Base-by-base conservation (phyloP, 1,284 basidiomycete genomes). In the Melampsora larici-populina region DNA sequence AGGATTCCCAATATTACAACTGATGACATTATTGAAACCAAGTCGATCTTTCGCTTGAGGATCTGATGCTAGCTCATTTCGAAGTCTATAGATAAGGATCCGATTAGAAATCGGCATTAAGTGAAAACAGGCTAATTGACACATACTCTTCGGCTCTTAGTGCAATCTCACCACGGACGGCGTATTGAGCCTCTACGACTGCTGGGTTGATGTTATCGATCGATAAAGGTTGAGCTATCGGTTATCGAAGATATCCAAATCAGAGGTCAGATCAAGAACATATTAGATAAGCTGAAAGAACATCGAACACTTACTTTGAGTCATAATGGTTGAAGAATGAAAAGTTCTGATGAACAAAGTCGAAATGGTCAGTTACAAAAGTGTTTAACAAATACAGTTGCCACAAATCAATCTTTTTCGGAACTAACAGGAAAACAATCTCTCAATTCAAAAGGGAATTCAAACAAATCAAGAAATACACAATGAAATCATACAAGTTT, bases 1-100 rank as follows among this genome's bases (percentile, higher is more conserved):
- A 0, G 96, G 96, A 84, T 99, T 99, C 11, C 96, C 96, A 79
- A 99, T 99, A 86, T 99, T 99, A 80, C 94, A 93, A 31, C 90
- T 92, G 83, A 98, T 94, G 84, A 99, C 88, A 81, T 90, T 89
- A 83, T 90, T 88, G 84, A 98, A 99, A 29, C 94, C 93, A 24
- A 98, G 87, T 26, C 82, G 70, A 13, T 82, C 78, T 24, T 81
- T 81, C 8, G 82, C 79, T 29, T 86, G 86, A 5, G 67, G 67
- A 49, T 77, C 55, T 3, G 8, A 31, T 7, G 49, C 43, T 31
- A 77, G 43, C 29, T 46, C 29, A 15, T 17, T 46, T 33, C 75
- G 55, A 24, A 77, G 48, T 70, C 75, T 77, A 29, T 29, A 15
- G 8, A 60, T 60, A 7, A 60, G 58, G 58, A 18, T 33, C 18